Conservation (phyloP, 2,329 filamentous ascomycete species). For the Cladosporium cucumerinum region DNA sequence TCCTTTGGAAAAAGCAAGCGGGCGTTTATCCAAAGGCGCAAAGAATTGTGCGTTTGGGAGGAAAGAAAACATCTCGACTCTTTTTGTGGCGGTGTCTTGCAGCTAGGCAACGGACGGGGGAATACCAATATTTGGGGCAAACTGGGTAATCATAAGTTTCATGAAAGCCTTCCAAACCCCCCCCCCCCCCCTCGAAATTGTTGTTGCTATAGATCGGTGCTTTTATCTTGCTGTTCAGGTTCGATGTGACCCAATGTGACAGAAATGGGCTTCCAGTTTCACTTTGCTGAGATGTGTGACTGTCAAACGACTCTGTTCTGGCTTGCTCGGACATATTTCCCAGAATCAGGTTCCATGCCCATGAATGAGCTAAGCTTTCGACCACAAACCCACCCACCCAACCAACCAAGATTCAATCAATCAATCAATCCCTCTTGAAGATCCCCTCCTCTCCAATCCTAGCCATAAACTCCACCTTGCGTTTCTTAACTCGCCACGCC, state of each 20-base stretch:
- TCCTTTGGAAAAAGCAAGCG: background rate
- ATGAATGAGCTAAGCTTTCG: no score
- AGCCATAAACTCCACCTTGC: slow-evolving; percentile 39
- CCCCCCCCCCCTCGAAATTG: no score
- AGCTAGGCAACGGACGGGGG: background rate
- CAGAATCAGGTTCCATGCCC: no score
- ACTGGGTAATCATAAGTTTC: background rate
- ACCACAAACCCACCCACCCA: no score
- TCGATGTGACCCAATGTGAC: no score
- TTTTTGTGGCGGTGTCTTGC: background rate
- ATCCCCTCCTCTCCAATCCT: slow-evolving; percentile 35
- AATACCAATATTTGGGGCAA: background rate
- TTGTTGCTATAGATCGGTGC: background rate
- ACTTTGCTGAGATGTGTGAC: no score
- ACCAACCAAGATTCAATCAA: background rate
- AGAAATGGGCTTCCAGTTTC: no score
- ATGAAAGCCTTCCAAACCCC: no score
- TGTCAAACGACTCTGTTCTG: background rate
- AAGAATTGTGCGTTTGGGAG: background rate
- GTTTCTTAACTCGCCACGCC: slow-evolving; percentile 38
- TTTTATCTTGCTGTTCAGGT: background rate
- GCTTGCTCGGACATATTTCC: no score
- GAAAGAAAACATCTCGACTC: background rate
- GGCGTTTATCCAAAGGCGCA: background rate
- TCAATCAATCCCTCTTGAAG: slow-evolving; percentile 26